Percentiles rank a stretch among this genome's conserved stretches.
These are phyloP conservation scores for Lachancea mirantina DNA, from an alignment of 805 yeast genomes.

Conservation along the genomic window DNA sequence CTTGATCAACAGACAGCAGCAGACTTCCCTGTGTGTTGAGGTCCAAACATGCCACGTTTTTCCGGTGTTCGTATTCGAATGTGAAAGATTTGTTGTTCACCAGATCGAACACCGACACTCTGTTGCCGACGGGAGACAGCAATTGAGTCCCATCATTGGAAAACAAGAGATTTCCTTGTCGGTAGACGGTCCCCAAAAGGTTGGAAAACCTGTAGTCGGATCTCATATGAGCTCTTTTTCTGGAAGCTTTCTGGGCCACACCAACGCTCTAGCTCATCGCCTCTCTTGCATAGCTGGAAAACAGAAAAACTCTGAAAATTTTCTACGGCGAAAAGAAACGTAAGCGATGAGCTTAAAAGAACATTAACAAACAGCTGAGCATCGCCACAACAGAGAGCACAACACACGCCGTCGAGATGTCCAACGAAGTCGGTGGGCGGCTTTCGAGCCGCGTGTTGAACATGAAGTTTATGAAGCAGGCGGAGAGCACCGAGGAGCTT, in stretches of 20 bases:
- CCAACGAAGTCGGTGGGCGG: slow-evolving; percentile 24
- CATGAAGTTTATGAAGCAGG: slow-evolving; percentile 68
- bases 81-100: slow-evolving; percentile 81
- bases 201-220: slow-evolving; percentile 87
- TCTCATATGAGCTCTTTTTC: slow-evolving; percentile 45
- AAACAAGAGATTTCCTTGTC: slow-evolving; percentile 84
- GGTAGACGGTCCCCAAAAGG: slow-evolving; percentile 87
- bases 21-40: slow-evolving; percentile 77
- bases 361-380: no score
- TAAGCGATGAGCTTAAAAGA: not conserved
- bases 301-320: slow-evolving; percentile 12
- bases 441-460: slow-evolving; percentile 68
- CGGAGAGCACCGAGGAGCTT: slow-evolving; percentile 31
- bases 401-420: slow-evolving; percentile 4
- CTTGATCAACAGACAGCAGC: slow-evolving; percentile 75
- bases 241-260: not conserved
- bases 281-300: slow-evolving; percentile 12
- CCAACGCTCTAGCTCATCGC: slow-evolving; percentile 12
- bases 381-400: not conserved
- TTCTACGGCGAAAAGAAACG: slow-evolving; percentile 3
- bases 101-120: slow-evolving; percentile 84
- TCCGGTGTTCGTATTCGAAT: slow-evolving; percentile 86
- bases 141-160: slow-evolving; percentile 80
- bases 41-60: slow-evolving; percentile 71
- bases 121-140: slow-evolving; percentile 88